Conservation (phyloP, 1,284 basidiomycete genomes). For the Coniferiporia sulphurascens region DNA sequence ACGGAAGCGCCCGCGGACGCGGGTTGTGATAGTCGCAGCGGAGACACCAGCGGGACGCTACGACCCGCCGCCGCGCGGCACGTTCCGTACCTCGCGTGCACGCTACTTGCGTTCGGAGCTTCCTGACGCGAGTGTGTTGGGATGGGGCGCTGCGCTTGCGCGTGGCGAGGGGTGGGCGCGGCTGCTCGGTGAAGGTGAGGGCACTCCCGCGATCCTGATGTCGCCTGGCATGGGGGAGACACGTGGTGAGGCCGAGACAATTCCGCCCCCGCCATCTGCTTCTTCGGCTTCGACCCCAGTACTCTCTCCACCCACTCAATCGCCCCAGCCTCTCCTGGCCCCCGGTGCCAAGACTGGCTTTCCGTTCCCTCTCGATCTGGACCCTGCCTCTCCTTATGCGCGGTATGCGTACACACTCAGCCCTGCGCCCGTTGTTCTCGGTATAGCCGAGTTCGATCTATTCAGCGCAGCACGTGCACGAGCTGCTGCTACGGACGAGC, state of each 20-base stretch:
- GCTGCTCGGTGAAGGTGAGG: not conserved
- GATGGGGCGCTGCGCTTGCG: too few relatives aligned
- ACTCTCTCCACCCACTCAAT: not conserved
- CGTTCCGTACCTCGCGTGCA: slow-evolving; percentile 11
- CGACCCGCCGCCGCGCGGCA: slow-evolving; percentile 10
- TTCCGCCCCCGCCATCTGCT: not conserved
- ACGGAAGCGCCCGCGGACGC: not conserved
- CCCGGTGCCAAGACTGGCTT: not conserved
- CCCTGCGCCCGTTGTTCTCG: not conserved
- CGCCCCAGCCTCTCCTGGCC: not conserved
- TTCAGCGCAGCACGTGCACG: slow-evolving; percentile 5
- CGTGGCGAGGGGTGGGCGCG: not conserved
- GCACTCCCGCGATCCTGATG: not conserved
- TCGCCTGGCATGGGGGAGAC: not conserved
- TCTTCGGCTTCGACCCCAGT: not conserved
- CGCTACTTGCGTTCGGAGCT: slow-evolving; percentile 6
- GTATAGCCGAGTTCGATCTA: slow-evolving; percentile 11
- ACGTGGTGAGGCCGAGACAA: not conserved
- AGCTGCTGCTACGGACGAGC: not conserved
- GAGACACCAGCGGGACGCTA: not conserved
- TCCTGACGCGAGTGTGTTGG: too few relatives aligned
- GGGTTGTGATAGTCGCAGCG: not conserved
- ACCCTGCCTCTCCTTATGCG: too few relatives aligned
- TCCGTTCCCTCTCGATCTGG: too few relatives aligned
- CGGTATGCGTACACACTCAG: not conserved